A percentile compares a stretch with the other conserved stretches of the same genome.
phyloP scores from a whole-genome alignment of 1,284 basidiomycete species.

The Moesziomyces sp. region DNA sequence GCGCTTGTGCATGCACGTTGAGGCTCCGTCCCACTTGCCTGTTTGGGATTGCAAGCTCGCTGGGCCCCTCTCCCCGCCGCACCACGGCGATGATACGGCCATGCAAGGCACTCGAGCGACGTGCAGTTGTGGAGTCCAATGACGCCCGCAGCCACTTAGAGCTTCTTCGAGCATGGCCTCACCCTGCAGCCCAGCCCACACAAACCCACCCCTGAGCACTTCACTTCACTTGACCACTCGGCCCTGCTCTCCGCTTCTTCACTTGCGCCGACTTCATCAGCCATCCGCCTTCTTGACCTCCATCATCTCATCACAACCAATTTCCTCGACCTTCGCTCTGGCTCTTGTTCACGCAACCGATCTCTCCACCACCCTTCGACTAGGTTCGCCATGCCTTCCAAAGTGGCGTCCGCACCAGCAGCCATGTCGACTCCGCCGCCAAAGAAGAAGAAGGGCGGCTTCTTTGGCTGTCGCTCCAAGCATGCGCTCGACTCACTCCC shows the following conservation, averaged over 20 bases:
- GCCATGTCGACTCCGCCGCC: slow-evolving; percentile 24
- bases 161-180: background rate
- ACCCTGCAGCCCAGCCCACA: too few relatives aligned
- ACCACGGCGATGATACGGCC: background rate
- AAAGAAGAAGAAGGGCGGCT: slow-evolving; percentile 36
- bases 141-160: background rate
- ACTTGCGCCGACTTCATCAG: background rate
- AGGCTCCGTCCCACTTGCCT: slow-evolving; percentile 30
- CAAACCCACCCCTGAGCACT: too few relatives aligned
- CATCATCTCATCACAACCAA: background rate
- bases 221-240: background rate
- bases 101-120: background rate
- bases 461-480: slow-evolving; percentile 50
- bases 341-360: background rate
- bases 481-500: slow-evolving; percentile 49
- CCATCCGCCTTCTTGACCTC: slow-evolving; percentile 1
- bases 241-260: slow-evolving; percentile 5
- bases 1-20: slow-evolving; percentile 27
- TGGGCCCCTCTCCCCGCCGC: too few relatives aligned
- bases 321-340: too few relatives aligned
- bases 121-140: background rate
- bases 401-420: slow-evolving; percentile 17
- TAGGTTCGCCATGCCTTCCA: slow-evolving; percentile 14
- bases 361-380: background rate
- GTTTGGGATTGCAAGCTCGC: slow-evolving; percentile 1